These are phyloP conservation scores for Pythium inflatum DNA, from an alignment of 352 stramenopile species.

Conservation along the genomic window DNA sequence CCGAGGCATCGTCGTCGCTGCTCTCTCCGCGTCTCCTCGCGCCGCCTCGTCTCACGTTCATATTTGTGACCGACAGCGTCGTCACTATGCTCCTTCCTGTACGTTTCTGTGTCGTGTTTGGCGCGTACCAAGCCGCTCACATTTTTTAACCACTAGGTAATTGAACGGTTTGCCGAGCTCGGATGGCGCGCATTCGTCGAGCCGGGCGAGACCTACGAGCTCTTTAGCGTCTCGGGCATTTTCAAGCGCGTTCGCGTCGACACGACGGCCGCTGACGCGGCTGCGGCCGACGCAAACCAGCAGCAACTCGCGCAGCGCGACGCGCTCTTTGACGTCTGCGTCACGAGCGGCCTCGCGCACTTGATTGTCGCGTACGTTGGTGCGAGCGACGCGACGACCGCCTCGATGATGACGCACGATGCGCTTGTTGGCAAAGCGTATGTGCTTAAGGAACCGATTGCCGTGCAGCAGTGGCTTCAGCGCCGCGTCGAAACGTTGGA, in stretches of 20 bases:
- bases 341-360: slow-evolving; percentile 70
- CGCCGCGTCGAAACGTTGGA: slow-evolving; percentile 61
- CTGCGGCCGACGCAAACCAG: slow-evolving; percentile 1
- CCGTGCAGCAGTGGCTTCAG: slow-evolving; percentile 77
- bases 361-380: slow-evolving; percentile 76
- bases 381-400: slow-evolving; percentile 25
- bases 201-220: slow-evolving; percentile 84
- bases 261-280: slow-evolving; percentile 10
- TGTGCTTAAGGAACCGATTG: slow-evolving; percentile 80
- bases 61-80: not conserved
- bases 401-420: slow-evolving; percentile 24
- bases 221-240: slow-evolving; percentile 76
- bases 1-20: too few relatives aligned
- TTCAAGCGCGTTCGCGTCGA: slow-evolving; percentile 42
- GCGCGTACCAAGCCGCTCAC: slow-evolving; percentile 5
- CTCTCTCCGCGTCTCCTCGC: not conserved
- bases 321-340: slow-evolving; percentile 77
- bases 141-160: slow-evolving; percentile 42
- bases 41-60: not conserved
- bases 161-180: slow-evolving; percentile 79
- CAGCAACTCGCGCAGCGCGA: slow-evolving; percentile 64
- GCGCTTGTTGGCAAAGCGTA: slow-evolving; percentile 48
- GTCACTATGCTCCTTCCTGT: slow-evolving; percentile 36
- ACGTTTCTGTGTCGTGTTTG: slow-evolving; percentile 5
- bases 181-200: slow-evolving; percentile 82